A percentile compares a stretch with the other conserved stretches of the same genome.
Conservation (phyloP, 257 asterid genomes). For the Avicennia marina region DNA sequence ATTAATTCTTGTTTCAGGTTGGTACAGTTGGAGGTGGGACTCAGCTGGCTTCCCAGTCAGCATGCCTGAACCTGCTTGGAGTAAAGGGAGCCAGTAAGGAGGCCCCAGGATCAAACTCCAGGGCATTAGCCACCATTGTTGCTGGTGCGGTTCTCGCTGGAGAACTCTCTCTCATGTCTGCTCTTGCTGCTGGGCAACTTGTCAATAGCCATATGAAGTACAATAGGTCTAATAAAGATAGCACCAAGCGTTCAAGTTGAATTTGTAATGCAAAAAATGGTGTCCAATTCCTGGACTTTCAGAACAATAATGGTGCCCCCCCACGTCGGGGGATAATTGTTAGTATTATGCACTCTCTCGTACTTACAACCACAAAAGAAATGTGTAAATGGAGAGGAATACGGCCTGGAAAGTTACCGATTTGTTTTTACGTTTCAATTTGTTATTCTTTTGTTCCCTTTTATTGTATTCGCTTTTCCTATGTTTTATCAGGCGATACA, state of each 20-base stretch:
- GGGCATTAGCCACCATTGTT: slow-evolving; percentile 35
- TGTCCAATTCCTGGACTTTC: background rate
- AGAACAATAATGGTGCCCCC: background rate
- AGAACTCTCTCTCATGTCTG: slow-evolving; percentile 47
- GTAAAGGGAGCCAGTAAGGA: slow-evolving; percentile 45
- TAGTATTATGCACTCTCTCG: background rate
- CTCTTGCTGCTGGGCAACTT: slow-evolving; percentile 34
- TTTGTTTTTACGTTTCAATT: slow-evolving; percentile 2
- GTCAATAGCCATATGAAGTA: slow-evolving; percentile 45
- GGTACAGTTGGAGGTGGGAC: slow-evolving; percentile 48
- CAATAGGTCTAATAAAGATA: slow-evolving; percentile 34
- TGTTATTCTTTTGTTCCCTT: slow-evolving; percentile 13
- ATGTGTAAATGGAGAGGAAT: slow-evolving; percentile 7
- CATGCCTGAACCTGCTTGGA: slow-evolving; percentile 46
- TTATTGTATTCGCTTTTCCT: background rate
- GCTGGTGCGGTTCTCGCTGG: slow-evolving; percentile 43
- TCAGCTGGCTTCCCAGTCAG: slow-evolving; percentile 43
- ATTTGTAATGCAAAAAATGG: too few relatives aligned
- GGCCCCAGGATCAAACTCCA: slow-evolving; percentile 36
- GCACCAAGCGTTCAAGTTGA: slow-evolving; percentile 17
- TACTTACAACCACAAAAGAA: background rate
- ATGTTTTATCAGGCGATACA: background rate
- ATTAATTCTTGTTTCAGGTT: slow-evolving; percentile 20
- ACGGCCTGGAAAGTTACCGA: background rate
- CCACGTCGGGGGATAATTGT: background rate